A percentile compares a stretch with the other conserved stretches of the same genome.
These are phyloP conservation scores for Wakefieldia striispora DNA, from an alignment of 768 basidiomycete species.

Conservation along the genomic window DNA sequence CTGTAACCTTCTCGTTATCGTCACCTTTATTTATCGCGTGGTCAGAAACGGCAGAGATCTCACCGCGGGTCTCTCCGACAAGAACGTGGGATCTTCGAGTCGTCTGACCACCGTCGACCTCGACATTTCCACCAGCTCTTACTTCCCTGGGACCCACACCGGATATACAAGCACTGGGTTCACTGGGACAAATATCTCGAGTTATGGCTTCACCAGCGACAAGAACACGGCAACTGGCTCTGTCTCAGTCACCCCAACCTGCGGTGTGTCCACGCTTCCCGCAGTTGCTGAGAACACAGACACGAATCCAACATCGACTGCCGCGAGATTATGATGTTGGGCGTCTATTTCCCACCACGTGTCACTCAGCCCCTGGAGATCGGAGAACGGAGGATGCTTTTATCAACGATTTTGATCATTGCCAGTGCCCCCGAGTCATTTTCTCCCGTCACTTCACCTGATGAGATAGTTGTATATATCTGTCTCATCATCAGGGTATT, in stretches of 20 bases:
- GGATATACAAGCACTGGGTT: background rate
- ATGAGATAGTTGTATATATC: no score
- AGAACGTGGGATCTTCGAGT: background rate
- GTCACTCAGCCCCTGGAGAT: background rate
- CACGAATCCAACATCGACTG: background rate
- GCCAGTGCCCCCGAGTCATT: no score
- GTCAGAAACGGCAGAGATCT: conserved; percentile 10
- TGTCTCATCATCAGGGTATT: no score
- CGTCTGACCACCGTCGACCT: conserved; percentile 28
- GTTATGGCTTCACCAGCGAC: background rate
- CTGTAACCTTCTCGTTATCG: conserved; percentile 41
- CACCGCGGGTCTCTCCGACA: conserved; percentile 1
- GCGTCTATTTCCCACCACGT: background rate
- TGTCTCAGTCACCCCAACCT: background rate
- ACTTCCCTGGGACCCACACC: background rate
- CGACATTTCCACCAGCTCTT: conserved; percentile 7
- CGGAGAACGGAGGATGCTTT: background rate
- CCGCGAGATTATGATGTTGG: background rate
- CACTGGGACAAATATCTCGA: conserved; percentile 7
- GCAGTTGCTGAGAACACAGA: background rate
- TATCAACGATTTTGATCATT: no score
- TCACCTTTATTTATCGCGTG: conserved; percentile 33
- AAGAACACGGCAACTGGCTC: conserved; percentile 4
- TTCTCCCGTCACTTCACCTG: no score
- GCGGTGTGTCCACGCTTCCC: background rate